Evolutionary conservation across 164 flowering plant species (phyloP).

Genomic region (Tinospora cordifolia): DNA sequence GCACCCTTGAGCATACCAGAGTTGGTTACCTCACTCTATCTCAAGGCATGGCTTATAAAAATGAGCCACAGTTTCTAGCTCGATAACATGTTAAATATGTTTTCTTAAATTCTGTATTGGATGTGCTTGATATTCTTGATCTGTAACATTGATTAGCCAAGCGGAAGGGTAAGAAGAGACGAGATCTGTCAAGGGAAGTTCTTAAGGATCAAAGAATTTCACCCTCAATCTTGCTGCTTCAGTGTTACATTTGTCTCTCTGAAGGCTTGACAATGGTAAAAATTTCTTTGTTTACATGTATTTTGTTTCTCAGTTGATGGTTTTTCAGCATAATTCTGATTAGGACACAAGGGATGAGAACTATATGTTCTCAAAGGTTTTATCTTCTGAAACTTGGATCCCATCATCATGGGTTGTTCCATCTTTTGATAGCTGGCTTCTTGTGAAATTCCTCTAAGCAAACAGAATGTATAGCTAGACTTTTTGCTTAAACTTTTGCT

Average conservation of each 20-base stretch:
- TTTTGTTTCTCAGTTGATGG: not conserved
- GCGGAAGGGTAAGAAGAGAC: constrained; percentile 76
- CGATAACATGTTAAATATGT: not conserved
- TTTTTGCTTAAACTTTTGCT: not conserved
- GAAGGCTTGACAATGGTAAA: constrained; percentile 92
- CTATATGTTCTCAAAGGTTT: too few species aligned
- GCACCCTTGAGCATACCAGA: too few species aligned
- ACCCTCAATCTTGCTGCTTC: constrained; percentile 57
- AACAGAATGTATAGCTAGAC: not conserved
- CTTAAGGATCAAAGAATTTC: constrained; percentile 45
- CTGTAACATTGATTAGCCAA: constrained; percentile 40
- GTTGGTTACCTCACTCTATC: too few species aligned
- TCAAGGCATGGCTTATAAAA: too few species aligned
- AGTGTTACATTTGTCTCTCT: constrained; percentile 71
- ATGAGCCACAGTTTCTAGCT: not conserved
- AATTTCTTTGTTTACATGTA: not conserved
- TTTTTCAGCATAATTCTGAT: not conserved
- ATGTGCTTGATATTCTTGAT: not conserved
- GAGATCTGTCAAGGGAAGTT: constrained; percentile 47
- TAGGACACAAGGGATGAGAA: not conserved
- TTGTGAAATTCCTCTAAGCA: not conserved
- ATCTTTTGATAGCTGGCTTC: not conserved
- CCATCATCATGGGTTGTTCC: not conserved
- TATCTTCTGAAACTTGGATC: too few species aligned
- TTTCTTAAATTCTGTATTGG: not conserved